These are phyloP conservation scores for Vanrija humicola DNA, from an alignment of 1,284 basidiomycete genomes.

Conservation along the genomic window DNA sequence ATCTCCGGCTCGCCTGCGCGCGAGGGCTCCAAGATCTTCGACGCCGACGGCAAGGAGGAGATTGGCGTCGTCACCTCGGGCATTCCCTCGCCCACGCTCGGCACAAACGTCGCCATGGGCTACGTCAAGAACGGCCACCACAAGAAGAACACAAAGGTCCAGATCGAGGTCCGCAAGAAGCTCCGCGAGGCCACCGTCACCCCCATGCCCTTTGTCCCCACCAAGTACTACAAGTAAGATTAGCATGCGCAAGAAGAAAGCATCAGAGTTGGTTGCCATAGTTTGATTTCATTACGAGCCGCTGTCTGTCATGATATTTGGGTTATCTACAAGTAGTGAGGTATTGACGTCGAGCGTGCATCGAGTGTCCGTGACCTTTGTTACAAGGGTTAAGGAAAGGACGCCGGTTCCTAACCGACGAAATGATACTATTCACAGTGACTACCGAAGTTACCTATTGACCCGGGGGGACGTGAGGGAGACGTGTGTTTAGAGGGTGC, in stretches of 20 bases:
- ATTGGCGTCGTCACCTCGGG: conserved; percentile 84
- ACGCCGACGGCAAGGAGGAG: conserved; percentile 55
- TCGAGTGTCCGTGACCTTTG: no score
- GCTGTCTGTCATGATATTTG: no score
- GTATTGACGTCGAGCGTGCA: no score
- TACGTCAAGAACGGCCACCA: conserved; percentile 78
- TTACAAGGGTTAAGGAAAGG: no score
- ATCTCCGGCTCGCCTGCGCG: conserved; percentile 83
- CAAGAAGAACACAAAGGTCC: conserved; percentile 77
- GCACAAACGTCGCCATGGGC: conserved; percentile 94
- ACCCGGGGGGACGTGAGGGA: no score
- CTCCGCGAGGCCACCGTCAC: conserved; percentile 42
- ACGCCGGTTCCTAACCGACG: no score
- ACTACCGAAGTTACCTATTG: no score
- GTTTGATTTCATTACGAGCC: no score
- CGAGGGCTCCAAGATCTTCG: conserved; percentile 76
- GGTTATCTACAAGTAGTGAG: no score
- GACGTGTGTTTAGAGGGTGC: background rate
- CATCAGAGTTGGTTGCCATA: no score
- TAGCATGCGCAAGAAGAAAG: no score
- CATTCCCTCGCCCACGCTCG: conserved; percentile 87
- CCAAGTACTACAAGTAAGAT: conserved; percentile 47
- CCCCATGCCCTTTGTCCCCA: conserved; percentile 50
- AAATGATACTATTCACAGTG: no score
- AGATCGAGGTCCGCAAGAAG: conserved; percentile 50